Evolutionary conservation across 768 basidiomycete species (phyloP), one percentile per base, ranked within the genome.

Genomic region (Termitomyces heimii): DNA sequence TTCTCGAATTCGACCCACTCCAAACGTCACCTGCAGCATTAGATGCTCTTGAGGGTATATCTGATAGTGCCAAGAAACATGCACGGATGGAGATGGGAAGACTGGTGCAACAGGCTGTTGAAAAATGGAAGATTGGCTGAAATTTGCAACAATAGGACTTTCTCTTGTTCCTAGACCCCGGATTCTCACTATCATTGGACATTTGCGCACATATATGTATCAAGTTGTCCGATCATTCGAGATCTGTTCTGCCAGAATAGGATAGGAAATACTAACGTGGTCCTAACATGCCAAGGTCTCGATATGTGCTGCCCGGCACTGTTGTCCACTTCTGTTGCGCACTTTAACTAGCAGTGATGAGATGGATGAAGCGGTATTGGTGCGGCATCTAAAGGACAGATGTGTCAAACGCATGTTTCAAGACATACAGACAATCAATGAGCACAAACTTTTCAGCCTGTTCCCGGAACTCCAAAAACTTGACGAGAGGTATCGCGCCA

Each of bases 1-100:
- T 88, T n/a, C 77, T 96, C 26, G 85, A 87, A 67, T 94, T 96
- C 64, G 88, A 96, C 62, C 92, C 93, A 9, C 73, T 95, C 43
- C 77, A 79, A 57, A 85, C 88, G 14, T 84, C 87, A 2, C 85
- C 91, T 1, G 77, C 79, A 2, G 77, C 88, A 48, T 72, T 95
- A 31, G 88, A 92, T 64, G 83, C 81, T 32, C 76, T 92, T 8
- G 85, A 89, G 53, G 89, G 89, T 5, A 88, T 93, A 58, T 83
- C 88, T 0, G 83, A 86, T 55, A 88, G 86, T 63, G 89, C 90
- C 43, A 92, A 92, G 78, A 89, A 89, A 66, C 84, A 89, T 62
- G 91, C 89, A 22, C 82, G 82, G 63, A 79, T 83, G 46, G 90
- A 92, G 60, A 88, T 92, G 83, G 77, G 82, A 4, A 74, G 82